Conservation (phyloP, 2,329 filamentous ascomycete genomes). For the Alternaria sp. region DNA sequence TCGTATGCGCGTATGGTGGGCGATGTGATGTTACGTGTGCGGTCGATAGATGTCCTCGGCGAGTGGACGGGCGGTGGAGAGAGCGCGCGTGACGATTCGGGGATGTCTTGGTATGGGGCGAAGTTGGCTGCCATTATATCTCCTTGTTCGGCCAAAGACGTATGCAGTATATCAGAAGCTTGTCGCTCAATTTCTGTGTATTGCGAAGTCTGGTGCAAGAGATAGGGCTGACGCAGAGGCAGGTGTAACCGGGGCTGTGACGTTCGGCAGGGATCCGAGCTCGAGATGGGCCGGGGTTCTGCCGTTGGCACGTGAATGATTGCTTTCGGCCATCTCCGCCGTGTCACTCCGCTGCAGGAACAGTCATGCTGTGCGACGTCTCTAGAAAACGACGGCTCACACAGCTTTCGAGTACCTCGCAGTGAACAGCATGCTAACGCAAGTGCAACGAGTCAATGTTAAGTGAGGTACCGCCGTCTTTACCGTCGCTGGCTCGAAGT, state of each 20-base stretch:
- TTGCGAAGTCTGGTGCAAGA: constrained; percentile 1
- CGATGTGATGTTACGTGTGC: constrained; percentile 40
- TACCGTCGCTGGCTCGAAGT: not conserved
- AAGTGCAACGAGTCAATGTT: not conserved
- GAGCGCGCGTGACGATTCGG: constrained; percentile 80
- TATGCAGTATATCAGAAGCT: not conserved
- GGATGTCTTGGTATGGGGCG: constrained; percentile 94
- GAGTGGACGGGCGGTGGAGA: constrained; percentile 67
- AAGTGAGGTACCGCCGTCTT: not conserved
- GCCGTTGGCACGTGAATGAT: constrained; percentile 19
- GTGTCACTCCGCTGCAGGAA: constrained; percentile 17
- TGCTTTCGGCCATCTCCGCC: constrained; percentile 6
- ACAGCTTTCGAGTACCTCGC: not conserved
- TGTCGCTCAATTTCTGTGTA: not conserved
- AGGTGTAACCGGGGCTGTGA: constrained; percentile 18
- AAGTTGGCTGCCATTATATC: constrained; percentile 67
- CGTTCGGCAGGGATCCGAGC: constrained; percentile 26
- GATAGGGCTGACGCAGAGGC: constrained; percentile 17
- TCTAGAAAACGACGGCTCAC: not conserved
- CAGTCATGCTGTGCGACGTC: constrained; percentile 7
- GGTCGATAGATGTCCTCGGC: constrained; percentile 47
- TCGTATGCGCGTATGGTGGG: constrained; percentile 46
- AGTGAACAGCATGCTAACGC: not conserved
- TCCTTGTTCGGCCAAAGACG: too few relatives aligned
- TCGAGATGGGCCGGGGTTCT: constrained; percentile 3